Conservation (phyloP, 305 asterid species). For the Fraxinus albicans region DNA sequence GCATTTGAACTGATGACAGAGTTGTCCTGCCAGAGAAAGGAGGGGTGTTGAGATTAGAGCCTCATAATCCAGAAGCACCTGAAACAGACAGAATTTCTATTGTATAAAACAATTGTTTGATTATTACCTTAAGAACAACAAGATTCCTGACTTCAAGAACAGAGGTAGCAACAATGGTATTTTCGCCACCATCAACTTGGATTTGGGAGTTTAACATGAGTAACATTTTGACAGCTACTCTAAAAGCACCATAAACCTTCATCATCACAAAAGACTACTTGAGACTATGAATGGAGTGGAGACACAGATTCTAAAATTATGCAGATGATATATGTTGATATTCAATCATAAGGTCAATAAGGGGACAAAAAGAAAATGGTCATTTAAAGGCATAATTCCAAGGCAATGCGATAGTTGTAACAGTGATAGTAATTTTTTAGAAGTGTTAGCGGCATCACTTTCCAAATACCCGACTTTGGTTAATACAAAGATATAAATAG, state of each 20-base stretch:
- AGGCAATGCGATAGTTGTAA: background rate
- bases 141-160: constrained; percentile 97
- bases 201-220: constrained; percentile 93
- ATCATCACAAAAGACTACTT: constrained; percentile 23
- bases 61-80: constrained; percentile 14
- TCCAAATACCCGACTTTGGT: background rate
- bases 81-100: constrained; percentile 14
- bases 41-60: constrained; percentile 15
- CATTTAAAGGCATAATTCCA: constrained; percentile 1
- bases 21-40: constrained; percentile 60
- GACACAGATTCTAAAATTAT: background rate
- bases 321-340: background rate
- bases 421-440: background rate
- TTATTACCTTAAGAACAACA: constrained; percentile 81
- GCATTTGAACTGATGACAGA: constrained; percentile 91
- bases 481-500: background rate
- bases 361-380: background rate
- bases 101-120: constrained; percentile 19
- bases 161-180: constrained; percentile 71
- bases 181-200: constrained; percentile 83
- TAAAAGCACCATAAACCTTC: constrained; percentile 93
- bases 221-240: constrained; percentile 89
- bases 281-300: constrained; percentile 10
- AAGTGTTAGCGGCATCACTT: background rate
- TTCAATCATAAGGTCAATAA: background rate